Percentiles rank a stretch among this genome's conserved stretches.
These are phyloP conservation scores for Linaria vulgaris DNA, from an alignment of 257 asterid species.

Conservation along the genomic window DNA sequence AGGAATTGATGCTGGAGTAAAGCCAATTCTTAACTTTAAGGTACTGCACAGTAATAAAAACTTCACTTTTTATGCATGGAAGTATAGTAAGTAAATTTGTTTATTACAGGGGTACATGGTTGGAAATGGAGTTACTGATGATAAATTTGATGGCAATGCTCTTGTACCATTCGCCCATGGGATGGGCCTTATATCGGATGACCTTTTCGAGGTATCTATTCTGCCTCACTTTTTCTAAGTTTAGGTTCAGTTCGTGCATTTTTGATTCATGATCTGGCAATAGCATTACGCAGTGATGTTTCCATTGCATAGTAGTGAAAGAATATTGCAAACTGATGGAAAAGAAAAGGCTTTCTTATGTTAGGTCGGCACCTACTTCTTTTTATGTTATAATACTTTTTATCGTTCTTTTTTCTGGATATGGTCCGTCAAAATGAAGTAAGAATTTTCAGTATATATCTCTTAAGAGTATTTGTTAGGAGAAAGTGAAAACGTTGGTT, in stretches of 20 bases:
- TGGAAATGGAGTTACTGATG: conserved; percentile 92
- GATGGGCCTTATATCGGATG: conserved; percentile 93
- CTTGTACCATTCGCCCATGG: conserved; percentile 91
- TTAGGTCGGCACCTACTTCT: too few species aligned
- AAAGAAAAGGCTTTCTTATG: not conserved
- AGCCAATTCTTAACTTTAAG: conserved; percentile 78
- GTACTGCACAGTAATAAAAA: conserved; percentile 33
- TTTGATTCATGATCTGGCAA: not conserved
- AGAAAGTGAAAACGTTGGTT: not conserved
- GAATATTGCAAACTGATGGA: not conserved
- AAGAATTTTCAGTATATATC: not conserved
- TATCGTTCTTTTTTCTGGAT: too few species aligned
- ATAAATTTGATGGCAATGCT: conserved; percentile 77
- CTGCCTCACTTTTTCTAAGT: conserved; percentile 17
- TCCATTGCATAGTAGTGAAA: not conserved
- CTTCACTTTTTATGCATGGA: conserved; percentile 13
- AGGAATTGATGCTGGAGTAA: conserved; percentile 74
- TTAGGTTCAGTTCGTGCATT: not conserved
- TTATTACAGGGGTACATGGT: conserved; percentile 90
- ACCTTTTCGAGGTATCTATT: conserved; percentile 60
- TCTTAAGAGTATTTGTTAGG: not conserved
- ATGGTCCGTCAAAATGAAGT: too few species aligned
- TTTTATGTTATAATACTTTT: too few species aligned
- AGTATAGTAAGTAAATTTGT: conserved; percentile 22
- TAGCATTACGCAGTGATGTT: not conserved